Evolutionary conservation across 1,139 yeast genomes (phyloP).

Genomic region (Candida freyschussii): DNA sequence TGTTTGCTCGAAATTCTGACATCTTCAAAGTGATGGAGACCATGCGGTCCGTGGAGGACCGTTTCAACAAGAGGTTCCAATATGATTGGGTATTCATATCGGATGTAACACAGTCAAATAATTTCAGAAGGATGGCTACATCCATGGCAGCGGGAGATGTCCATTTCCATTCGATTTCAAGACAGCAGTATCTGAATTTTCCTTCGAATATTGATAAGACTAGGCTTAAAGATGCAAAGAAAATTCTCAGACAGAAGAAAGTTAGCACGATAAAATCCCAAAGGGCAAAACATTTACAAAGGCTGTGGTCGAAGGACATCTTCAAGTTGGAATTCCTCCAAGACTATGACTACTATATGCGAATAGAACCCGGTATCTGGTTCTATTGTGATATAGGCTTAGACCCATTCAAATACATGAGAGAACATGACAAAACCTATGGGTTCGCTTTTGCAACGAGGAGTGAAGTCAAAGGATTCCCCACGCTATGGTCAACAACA

Average conservation of each 20-base stretch:
- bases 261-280: slow-evolving; percentile 7
- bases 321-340: slow-evolving; percentile 51
- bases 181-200: slow-evolving; percentile 44
- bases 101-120: slow-evolving; percentile 28
- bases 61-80: slow-evolving; percentile 60
- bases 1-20: slow-evolving; percentile 75
- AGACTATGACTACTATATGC: slow-evolving; percentile 64
- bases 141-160: slow-evolving; percentile 42
- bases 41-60: slow-evolving; percentile 61
- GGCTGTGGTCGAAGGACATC: slow-evolving; percentile 86
- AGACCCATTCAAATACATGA: slow-evolving; percentile 62
- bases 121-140: slow-evolving; percentile 37
- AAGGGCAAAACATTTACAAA: slow-evolving; percentile 65
- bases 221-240: slow-evolving; percentile 47
- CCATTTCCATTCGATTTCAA: slow-evolving; percentile 37
- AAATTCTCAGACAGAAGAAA: slow-evolving; percentile 36
- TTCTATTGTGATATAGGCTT: slow-evolving; percentile 60
- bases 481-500: slow-evolving; percentile 55
- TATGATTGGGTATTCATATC: slow-evolving; percentile 39
- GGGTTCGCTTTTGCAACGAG: slow-evolving; percentile 65
- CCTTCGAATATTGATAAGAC: slow-evolving; percentile 46
- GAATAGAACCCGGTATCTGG: slow-evolving; percentile 65
- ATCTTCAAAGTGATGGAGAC: slow-evolving; percentile 53
- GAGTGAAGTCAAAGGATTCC: slow-evolving; percentile 50
- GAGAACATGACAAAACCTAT: slow-evolving; percentile 51